Percentiles rank a stretch among this genome's conserved stretches.
Evolutionary conservation across 176 grass and related monocot species (phyloP).

Genomic region (Raddia distichophylla): DNA sequence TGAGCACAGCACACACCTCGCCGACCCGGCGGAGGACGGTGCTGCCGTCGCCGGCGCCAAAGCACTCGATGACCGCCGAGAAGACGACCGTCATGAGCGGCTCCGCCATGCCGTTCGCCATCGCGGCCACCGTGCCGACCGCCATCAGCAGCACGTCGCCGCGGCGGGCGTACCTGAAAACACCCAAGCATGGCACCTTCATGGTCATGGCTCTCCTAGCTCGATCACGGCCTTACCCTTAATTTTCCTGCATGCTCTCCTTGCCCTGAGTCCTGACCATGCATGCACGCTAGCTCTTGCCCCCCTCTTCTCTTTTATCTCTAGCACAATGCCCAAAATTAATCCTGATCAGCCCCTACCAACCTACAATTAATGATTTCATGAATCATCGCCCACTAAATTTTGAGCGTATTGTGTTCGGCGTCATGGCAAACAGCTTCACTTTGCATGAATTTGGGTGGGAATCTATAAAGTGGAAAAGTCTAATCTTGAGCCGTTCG

Average conservation of each 20-base stretch:
- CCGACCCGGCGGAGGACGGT: slow-evolving; percentile 48
- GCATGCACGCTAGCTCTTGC: not conserved
- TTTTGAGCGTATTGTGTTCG: not conserved
- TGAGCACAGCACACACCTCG: slow-evolving; percentile 41
- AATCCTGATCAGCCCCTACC: too few relatives aligned
- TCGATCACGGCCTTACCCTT: not conserved
- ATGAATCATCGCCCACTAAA: not conserved
- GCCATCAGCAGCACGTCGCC: slow-evolving; percentile 48
- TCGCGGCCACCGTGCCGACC: slow-evolving; percentile 50
- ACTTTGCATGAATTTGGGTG: not conserved
- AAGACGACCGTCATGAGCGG: slow-evolving; percentile 67
- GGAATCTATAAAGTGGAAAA: not conserved
- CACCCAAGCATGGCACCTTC: slow-evolving; percentile 41
- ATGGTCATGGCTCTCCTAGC: not conserved
- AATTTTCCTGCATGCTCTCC: not conserved
- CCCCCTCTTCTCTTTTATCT: not conserved
- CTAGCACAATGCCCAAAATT: not conserved
- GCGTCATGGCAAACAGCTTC: not conserved
- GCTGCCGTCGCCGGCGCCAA: slow-evolving; percentile 38
- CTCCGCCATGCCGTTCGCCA: slow-evolving; percentile 59
- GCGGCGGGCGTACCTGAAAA: slow-evolving; percentile 57
- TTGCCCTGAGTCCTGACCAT: not conserved
- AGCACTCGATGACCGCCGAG: slow-evolving; percentile 47
- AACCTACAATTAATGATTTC: too few relatives aligned
- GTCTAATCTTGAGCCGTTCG: not conserved